Evolutionary conservation across 768 basidiomycete genomes (phyloP).

Genomic region (Boletus sp.): DNA sequence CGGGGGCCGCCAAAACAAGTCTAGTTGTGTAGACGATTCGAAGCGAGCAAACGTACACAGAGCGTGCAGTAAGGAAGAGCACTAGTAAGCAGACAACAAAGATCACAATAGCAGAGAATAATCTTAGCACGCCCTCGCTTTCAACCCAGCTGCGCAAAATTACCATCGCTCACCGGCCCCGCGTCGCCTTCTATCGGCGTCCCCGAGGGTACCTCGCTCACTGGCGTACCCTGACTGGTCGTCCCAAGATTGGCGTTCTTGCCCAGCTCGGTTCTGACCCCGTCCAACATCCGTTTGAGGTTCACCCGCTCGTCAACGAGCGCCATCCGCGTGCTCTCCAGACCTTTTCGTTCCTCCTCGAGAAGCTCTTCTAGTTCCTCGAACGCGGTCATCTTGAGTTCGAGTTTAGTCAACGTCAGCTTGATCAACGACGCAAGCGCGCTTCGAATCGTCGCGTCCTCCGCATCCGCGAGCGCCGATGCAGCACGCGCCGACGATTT

Average conservation of each 20-base stretch:
- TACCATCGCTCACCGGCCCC: slow-evolving; percentile 56
- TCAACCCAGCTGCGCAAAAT: slow-evolving; percentile 49
- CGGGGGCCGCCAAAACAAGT: neutral
- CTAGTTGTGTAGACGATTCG: slow-evolving; percentile 4
- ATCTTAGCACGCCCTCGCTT: slow-evolving; percentile 12
- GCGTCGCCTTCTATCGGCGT: slow-evolving; percentile 46
- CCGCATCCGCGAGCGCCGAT: slow-evolving; percentile 70
- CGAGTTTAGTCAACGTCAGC: slow-evolving; percentile 81
- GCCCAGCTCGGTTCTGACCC: slow-evolving; percentile 59
- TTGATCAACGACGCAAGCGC: slow-evolving; percentile 83
- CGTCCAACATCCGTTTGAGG: slow-evolving; percentile 69
- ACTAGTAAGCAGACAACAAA: slow-evolving; percentile 17
- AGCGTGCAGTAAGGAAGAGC: neutral
- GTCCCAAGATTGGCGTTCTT: slow-evolving; percentile 52
- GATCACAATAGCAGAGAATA: slow-evolving; percentile 26
- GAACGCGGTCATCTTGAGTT: slow-evolving; percentile 92
- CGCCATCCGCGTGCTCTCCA: slow-evolving; percentile 80
- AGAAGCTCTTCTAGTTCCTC: slow-evolving; percentile 90
- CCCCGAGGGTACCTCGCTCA: slow-evolving; percentile 48
- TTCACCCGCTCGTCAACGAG: slow-evolving; percentile 76
- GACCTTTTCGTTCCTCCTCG: slow-evolving; percentile 81
- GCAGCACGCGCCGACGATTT: slow-evolving; percentile 88
- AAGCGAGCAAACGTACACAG: slow-evolving; percentile 3
- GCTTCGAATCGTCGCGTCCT: slow-evolving; percentile 75
- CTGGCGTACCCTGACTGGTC: slow-evolving; percentile 57